phyloP scores from a whole-genome alignment of 2,329 filamentous ascomycete species.

The Apiospora malaysiana region DNA sequence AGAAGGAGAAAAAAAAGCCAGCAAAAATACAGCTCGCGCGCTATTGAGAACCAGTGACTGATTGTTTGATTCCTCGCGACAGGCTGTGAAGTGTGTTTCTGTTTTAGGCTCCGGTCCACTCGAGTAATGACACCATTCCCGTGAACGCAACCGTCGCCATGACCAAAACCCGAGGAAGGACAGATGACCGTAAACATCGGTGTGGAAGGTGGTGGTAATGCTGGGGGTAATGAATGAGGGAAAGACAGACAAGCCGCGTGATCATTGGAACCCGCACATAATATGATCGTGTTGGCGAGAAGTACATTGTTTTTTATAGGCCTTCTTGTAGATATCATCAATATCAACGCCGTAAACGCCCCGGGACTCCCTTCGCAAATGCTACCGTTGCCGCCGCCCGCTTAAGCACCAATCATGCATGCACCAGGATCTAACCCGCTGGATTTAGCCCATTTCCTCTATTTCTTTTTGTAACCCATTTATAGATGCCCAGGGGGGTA shows the following conservation, averaged over 20 bases:
- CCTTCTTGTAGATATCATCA: slow-evolving; percentile 21
- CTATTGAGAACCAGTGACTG: slow-evolving; percentile 37
- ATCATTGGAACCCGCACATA: slow-evolving; percentile 16
- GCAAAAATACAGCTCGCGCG: slow-evolving; percentile 27
- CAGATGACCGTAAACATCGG: background rate
- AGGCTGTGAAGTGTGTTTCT: slow-evolving; percentile 38
- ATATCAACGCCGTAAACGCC: slow-evolving; percentile 24
- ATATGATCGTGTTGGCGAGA: slow-evolving; percentile 10
- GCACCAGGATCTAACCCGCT: background rate
- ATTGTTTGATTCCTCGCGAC: slow-evolving; percentile 34
- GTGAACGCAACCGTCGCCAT: slow-evolving; percentile 23
- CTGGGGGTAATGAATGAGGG: background rate
- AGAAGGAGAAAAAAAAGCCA: slow-evolving; percentile 27
- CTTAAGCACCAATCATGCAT: slow-evolving; percentile 14
- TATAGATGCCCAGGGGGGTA: background rate
- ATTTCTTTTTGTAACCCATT: background rate
- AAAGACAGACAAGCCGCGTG: background rate
- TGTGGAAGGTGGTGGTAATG: slow-evolving; percentile 14
- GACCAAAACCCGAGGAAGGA: background rate
- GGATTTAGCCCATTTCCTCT: slow-evolving; percentile 2
- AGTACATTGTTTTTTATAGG: slow-evolving; percentile 7
- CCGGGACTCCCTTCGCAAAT: slow-evolving; percentile 12
- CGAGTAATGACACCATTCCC: slow-evolving; percentile 24
- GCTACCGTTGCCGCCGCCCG: background rate
- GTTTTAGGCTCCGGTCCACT: slow-evolving; percentile 26